Conservation (phyloP, 2,329 filamentous ascomycete genomes). For the Fusarium mundagurra region DNA sequence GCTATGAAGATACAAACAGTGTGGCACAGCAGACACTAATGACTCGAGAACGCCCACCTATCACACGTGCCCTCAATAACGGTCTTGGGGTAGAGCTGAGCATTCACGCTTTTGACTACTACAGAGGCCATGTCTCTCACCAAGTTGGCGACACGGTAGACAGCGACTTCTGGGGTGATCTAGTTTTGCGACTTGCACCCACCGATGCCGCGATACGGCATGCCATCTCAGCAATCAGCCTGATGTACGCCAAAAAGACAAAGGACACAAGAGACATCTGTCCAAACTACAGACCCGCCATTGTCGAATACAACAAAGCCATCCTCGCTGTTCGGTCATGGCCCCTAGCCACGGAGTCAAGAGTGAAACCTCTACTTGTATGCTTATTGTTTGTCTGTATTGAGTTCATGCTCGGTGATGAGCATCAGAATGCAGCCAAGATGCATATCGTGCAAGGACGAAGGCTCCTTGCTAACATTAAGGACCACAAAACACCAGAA, state of each 20-base stretch:
- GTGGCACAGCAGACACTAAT: background rate
- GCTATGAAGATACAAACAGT: background rate
- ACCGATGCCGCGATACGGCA: constrained; percentile 10
- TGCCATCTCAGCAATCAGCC: constrained; percentile 3
- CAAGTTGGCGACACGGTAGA: background rate
- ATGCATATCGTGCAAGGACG: background rate
- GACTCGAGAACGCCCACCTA: background rate
- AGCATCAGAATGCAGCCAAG: background rate
- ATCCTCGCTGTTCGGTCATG: background rate
- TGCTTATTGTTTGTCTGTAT: constrained; percentile 5
- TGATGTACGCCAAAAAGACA: background rate
- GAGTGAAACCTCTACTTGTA: background rate
- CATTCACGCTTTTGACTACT: background rate
- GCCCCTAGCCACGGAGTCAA: background rate
- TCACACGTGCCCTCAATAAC: background rate
- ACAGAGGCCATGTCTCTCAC: background rate
- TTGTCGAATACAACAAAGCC: background rate
- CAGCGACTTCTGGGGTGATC: background rate
- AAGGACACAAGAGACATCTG: accelerated
- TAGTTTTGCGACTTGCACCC: constrained; percentile 3
- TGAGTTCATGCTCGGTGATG: background rate
- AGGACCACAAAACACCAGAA: background rate
- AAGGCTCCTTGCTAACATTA: background rate
- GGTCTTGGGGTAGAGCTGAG: background rate
- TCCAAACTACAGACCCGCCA: background rate